phyloP scores from a whole-genome alignment of 1,284 basidiomycete genomes.

The Sporisorium scitamineum region DNA sequence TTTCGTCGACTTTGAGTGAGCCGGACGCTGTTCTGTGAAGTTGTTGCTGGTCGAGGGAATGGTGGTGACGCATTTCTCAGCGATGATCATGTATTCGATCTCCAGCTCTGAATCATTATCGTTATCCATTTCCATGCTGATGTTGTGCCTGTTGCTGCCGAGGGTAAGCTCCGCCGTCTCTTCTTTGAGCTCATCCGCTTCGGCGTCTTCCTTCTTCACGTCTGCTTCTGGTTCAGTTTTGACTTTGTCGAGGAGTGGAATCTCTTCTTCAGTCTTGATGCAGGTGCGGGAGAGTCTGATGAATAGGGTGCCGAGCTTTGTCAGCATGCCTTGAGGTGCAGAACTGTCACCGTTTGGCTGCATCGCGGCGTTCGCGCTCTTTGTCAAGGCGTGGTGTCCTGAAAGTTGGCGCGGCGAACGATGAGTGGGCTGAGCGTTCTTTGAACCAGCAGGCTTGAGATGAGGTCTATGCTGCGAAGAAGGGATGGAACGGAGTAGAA shows the following conservation, averaged over 20 bases:
- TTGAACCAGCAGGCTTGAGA: neutral
- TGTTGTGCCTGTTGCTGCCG: neutral
- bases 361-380: neutral
- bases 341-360: neutral
- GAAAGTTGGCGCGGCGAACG: neutral
- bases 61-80: slow-evolving; percentile 17
- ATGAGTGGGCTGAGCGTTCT: neutral
- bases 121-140: slow-evolving; percentile 20
- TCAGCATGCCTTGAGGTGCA: neutral
- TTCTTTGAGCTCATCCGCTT: neutral
- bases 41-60: neutral
- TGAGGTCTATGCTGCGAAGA: slow-evolving; percentile 13
- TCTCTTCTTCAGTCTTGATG: slow-evolving; percentile 6
- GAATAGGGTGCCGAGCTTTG: slow-evolving; percentile 2
- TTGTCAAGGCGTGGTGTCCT: too few relatives aligned
- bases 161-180: neutral
- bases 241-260: neutral
- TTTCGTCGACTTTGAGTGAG: neutral
- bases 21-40: neutral
- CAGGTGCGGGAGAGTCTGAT: neutral
- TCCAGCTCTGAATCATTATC: too few relatives aligned
- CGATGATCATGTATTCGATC: slow-evolving; percentile 38
- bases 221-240: neutral
- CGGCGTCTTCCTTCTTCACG: neutral
- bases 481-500: slow-evolving; percentile 22